Evolutionary conservation across 306 rosid genomes (phyloP), one percentile per base, ranked within the genome.

Genomic region (Lablab purpureus): DNA sequence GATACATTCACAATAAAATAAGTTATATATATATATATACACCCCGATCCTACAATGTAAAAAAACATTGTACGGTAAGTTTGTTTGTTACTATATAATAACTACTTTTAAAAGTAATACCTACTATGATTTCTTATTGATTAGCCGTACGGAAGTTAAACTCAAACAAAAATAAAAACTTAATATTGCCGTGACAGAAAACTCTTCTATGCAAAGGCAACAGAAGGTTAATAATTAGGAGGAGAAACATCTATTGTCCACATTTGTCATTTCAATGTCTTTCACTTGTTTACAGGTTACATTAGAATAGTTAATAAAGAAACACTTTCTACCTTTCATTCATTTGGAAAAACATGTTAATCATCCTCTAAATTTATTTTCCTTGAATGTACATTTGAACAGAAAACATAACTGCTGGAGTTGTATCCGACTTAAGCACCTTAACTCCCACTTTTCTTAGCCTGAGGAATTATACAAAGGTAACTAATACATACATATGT

Each of bases 221-320:
- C n/a, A n/a, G n/a, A n/a, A n/a, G n/a, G n/a, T n/a, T n/a, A n/a
- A n/a, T n/a, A n/a, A n/a, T n/a, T n/a, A n/a, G n/a, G n/a, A n/a
- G 6, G 18, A 50, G 73, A 71, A 71, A 30, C 46, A 71, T 32
- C 28, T 51, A 18, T 51, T 71, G 21, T 34, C 25, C 51, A 1
- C 64, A 51, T 34, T 51, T 71, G 49, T 30, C 67, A 64, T 30
- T 56, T 67, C 77, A 34, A 73, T 5, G 25, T 6, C 62, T 74
- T 75, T 47, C 49, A 58, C 37, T 45, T 74, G 77, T 58, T 54
- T 75, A 67, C 76, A 56, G 15, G 49, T 60, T 68, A 81, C 32
- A 81, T 32, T 32, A 37, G 32, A 81, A 46, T 32, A 37, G 46
- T 21, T 49, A 47, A 81, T 17, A 45, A 54, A 56, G 27, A 74